A percentile compares a stretch with the other conserved stretches of the same genome.
Evolutionary conservation across 2,329 filamentous ascomycete genomes (phyloP).

Genomic region (Pseudocercospora fuligena): DNA sequence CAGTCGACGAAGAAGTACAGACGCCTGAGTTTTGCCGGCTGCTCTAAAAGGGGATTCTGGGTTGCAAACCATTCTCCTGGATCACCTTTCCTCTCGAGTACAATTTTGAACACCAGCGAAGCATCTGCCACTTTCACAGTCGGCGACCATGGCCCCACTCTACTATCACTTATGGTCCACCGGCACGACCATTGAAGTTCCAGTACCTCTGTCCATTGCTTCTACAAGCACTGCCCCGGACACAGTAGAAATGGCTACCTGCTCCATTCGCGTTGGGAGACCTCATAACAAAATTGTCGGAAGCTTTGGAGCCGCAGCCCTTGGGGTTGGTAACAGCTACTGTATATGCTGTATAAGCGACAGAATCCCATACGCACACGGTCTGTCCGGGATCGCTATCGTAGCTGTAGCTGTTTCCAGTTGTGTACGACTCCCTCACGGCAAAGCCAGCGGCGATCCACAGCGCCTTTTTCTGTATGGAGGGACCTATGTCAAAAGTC

Average conservation of each 20-base stretch:
- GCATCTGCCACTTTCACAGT: not conserved
- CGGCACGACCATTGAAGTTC: not conserved
- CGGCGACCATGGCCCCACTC: not conserved
- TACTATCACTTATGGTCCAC: not conserved
- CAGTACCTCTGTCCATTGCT: not conserved
- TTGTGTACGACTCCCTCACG: not conserved
- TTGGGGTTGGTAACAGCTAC: not conserved
- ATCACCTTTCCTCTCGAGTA: not conserved
- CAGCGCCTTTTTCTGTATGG: not conserved
- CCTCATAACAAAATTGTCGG: not conserved
- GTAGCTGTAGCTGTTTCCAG: not conserved
- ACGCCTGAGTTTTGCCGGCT: no score
- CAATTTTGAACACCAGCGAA: not conserved
- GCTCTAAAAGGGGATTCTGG: no score
- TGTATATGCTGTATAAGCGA: not conserved
- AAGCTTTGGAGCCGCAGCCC: not conserved
- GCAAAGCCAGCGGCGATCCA: not conserved
- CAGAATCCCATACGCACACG: not conserved
- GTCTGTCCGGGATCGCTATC: not conserved
- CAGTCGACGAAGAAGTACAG: no score
- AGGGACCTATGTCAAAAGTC: not conserved
- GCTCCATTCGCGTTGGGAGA: not conserved
- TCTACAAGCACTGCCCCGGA: not conserved
- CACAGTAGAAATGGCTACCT: not conserved
- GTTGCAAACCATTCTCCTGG: no score